These are phyloP conservation scores for Solanum chilense DNA, from an alignment of 257 asterid species.

Conservation along the genomic window DNA sequence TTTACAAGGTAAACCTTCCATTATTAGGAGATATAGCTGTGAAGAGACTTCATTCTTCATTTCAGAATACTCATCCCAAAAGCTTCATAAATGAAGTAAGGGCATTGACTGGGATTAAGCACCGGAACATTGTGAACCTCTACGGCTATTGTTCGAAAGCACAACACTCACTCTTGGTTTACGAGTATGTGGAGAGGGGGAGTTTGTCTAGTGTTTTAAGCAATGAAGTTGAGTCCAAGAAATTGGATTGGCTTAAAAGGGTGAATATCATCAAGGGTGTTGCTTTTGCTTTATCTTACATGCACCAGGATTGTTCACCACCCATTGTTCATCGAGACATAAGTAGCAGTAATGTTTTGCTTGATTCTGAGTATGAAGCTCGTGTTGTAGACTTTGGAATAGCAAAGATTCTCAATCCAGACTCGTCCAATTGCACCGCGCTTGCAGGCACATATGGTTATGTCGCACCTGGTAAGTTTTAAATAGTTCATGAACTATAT, in stretches of 20 bases:
- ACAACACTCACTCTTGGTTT: background rate
- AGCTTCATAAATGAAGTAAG: background rate
- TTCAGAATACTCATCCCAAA: background rate
- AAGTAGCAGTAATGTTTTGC: background rate
- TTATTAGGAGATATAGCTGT: background rate
- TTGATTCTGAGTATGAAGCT: background rate
- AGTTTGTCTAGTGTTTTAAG: background rate
- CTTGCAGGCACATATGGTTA: background rate
- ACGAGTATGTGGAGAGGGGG: background rate
- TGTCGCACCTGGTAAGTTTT: background rate
- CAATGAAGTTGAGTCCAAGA: background rate
- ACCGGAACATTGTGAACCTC: background rate
- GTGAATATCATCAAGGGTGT: background rate
- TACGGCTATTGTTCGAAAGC: background rate
- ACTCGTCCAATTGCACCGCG: background rate
- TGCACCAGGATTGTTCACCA: background rate
- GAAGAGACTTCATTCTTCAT: background rate
- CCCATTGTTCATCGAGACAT: background rate
- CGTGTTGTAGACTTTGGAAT: background rate
- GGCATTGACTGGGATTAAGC: background rate
- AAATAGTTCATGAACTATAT: background rate
- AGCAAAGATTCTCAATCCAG: background rate
- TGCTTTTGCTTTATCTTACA: background rate
- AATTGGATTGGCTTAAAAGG: background rate
- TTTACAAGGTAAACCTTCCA: background rate